A percentile compares a stretch with the other conserved stretches of the same genome.
Evolutionary conservation across 768 basidiomycete species (phyloP).

Genomic region (Termitomyces heimii): DNA sequence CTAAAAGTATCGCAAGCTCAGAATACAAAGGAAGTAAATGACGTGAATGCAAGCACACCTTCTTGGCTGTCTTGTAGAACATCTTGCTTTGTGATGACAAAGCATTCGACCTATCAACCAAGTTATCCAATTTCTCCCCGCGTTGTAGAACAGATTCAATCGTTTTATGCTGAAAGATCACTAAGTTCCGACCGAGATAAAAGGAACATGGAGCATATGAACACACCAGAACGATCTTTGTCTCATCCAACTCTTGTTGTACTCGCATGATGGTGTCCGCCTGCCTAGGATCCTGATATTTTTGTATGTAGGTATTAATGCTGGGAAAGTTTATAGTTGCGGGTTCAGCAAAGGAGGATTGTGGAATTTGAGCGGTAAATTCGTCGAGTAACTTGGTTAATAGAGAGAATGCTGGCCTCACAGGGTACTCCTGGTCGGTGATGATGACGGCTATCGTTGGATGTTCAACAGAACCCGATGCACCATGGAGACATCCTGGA

Average conservation of each 20-base stretch:
- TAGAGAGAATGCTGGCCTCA: slow-evolving; percentile 93
- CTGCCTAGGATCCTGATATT: slow-evolving; percentile 96
- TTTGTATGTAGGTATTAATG: slow-evolving; percentile 70
- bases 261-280: slow-evolving; percentile 98
- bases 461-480: slow-evolving; percentile 3
- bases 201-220: background rate
- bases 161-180: slow-evolving; percentile 80
- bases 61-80: slow-evolving; percentile 99
- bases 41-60: slow-evolving; percentile 44
- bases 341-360: slow-evolving; percentile 60
- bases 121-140: slow-evolving; percentile 93
- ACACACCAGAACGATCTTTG: slow-evolving; percentile 93
- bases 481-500: slow-evolving; percentile 5
- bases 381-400: slow-evolving; percentile 92
- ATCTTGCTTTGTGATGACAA: slow-evolving; percentile 90
- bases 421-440: slow-evolving; percentile 94
- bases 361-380: slow-evolving; percentile 75
- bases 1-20: slow-evolving; percentile 30
- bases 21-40: background rate
- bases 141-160: slow-evolving; percentile 96
- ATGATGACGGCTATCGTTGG: slow-evolving; percentile 71
- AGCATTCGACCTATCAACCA: slow-evolving; percentile 90
- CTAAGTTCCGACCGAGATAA: background rate
- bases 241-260: slow-evolving; percentile 97
- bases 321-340: slow-evolving; percentile 71